Base-by-base conservation (phyloP, 106 monocot genomes). In the Alisma plantagoaquatica region DNA sequence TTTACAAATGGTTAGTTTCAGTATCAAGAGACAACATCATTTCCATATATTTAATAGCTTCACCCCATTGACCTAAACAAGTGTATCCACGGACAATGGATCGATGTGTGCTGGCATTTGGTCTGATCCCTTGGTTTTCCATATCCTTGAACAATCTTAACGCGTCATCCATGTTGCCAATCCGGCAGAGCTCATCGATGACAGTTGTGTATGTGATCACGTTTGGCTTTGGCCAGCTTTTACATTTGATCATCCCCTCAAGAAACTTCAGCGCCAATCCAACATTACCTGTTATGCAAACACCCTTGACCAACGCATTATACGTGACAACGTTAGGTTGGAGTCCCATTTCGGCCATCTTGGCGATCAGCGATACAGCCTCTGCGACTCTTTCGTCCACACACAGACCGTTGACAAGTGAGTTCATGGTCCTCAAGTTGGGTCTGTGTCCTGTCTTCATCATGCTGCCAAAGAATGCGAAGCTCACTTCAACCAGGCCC, bases 371-470 rank as follows among this genome's bases (percentile, higher is more conserved):
- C 53, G 20, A 19, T 1, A 35, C 23, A 15, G 64, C 64, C 20
- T 74, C 70, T 2, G 1, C 17, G 20, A 65, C 41, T 43, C 46
- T 60, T n/a, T 49, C 32, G 17, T 67, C 51, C 23, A 11, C 18
- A 20, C 63, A 70, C 27, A 79, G 63, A 0, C 79, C 73, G n/a
- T 60, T 52, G 17, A 79, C 44, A 5, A 79, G 18, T 2, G 74
- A 28, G 43, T 30, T 69, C 45, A 62, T 74, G 9, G 59, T 53
- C 1, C 65, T 14, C 35, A 38, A 6, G 25, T 70, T 57, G 15
- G 56, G 60, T 6, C 14, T 4, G 26, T 44, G 46, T 28, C 57
- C 38, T 16, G 12, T 28, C 51, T 60, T 60, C 31, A 60, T 9
- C 47, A 60, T 48, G 48, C 23, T 31, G 7, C 60, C 60, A 18